Evolutionary conservation across 2,329 filamentous ascomycete species (phyloP), one percentile per base, ranked within the genome.

Genomic region (Alternaria longipes): DNA sequence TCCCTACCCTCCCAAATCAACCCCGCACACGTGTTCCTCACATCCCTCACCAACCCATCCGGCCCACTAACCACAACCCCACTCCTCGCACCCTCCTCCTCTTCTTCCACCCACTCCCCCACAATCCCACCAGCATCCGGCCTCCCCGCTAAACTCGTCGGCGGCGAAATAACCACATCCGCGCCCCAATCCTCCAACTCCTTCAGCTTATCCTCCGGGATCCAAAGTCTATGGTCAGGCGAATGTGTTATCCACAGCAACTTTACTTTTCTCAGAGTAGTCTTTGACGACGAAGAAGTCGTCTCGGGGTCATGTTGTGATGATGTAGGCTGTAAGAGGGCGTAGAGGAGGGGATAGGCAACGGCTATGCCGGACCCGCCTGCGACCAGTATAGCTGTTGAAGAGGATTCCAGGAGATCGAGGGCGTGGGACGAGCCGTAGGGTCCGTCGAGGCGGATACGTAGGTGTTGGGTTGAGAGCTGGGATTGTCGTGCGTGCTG

Each of bases 291-390:
- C 12, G 4, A 36, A 8, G 6, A 1, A 0, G 34, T 61, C 46
- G 64, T 24, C 70, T 71, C 54, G 60, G 65, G 49, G 59, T 68
- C 69, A 7, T 24, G 24, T 24, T 7, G 7, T 24, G 6, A 24
- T 7, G 60, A 9, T 0, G 57, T 32, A 60, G 71, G 24, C 7
- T 69, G 50, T 0, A 83, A 72, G 1, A 87, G 72, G n/a, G 84
- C 79, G 79, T 85, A 87, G 1, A 86, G 79, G 3, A 90, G 78
- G 0, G 88, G 87, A 69, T 88, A 89, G 0, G 84, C 83, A 24
- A 90, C 88, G 2, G 87, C 88, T 45, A 90, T 88, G 5, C 88
- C 89, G 28, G 85, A 88, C 0, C 89, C 89, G 3, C 88, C 88
- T 1, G 87, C 87, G 8, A 91, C 79, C 11, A 90, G 72, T 4